Evolutionary conservation across 768 basidiomycete genomes (phyloP).

Genomic region (Lactifluus echinatus): DNA sequence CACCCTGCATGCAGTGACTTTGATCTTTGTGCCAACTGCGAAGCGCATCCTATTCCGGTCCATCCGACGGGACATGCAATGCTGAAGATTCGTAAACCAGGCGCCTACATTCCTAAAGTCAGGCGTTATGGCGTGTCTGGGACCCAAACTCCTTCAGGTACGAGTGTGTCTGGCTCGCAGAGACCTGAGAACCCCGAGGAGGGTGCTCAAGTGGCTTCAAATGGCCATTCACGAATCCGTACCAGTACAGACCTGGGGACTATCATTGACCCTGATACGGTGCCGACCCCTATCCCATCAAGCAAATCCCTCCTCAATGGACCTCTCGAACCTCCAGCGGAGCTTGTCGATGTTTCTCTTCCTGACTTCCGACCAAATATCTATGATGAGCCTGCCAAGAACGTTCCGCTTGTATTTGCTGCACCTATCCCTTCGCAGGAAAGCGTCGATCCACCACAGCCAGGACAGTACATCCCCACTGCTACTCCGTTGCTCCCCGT

Average conservation of each 20-base stretch:
- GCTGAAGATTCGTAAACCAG: slow-evolving; percentile 57
- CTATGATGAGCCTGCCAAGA: background rate
- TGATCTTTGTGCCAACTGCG: slow-evolving; percentile 73
- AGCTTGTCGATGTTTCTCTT: background rate
- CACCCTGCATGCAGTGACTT: slow-evolving; percentile 69
- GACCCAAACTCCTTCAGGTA: background rate
- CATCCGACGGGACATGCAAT: slow-evolving; percentile 67
- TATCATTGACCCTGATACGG: background rate
- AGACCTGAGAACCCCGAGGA: background rate
- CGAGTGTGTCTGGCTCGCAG: background rate
- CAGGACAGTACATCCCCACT: background rate
- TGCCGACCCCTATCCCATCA: background rate
- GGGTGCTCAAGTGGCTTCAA: background rate
- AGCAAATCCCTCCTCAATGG: background rate
- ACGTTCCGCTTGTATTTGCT: background rate
- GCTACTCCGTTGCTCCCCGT: slow-evolving; percentile 12
- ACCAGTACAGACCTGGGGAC: background rate
- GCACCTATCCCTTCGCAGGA: background rate
- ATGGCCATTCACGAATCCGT: background rate
- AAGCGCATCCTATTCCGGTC: slow-evolving; percentile 67
- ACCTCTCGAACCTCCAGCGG: background rate
- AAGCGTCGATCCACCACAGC: background rate
- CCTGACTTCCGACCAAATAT: background rate
- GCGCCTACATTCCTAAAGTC: slow-evolving; percentile 39
- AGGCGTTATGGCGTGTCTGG: slow-evolving; percentile 24